These are phyloP conservation scores for Apiotrichum sp. DNA, from an alignment of 1,284 basidiomycete species.

Conservation along the genomic window DNA sequence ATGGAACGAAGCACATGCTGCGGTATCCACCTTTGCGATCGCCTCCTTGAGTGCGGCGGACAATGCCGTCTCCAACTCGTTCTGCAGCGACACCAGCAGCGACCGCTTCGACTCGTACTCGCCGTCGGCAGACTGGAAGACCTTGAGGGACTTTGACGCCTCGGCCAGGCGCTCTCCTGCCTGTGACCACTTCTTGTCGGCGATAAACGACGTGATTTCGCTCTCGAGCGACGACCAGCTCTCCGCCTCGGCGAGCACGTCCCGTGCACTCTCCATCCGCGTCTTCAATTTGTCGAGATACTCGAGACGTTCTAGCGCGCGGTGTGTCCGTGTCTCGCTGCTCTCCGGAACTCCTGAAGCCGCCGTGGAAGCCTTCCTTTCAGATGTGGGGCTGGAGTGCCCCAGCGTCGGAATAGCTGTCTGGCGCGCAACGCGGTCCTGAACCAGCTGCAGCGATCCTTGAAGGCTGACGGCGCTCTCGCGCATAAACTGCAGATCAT, in stretches of 20 bases:
- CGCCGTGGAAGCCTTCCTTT: no score
- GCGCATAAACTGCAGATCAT: slow-evolving; percentile 91
- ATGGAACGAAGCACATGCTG: slow-evolving; percentile 54
- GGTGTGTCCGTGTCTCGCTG: slow-evolving; percentile 31
- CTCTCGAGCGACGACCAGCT: slow-evolving; percentile 89
- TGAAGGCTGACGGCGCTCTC: slow-evolving; percentile 76
- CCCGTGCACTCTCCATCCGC: slow-evolving; percentile 76
- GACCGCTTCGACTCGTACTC: slow-evolving; percentile 78
- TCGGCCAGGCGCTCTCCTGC: slow-evolving; percentile 83
- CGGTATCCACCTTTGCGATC: slow-evolving; percentile 65
- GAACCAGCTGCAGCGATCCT: slow-evolving; percentile 57
- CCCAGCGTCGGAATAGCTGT: neutral
- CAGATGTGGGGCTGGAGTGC: neutral
- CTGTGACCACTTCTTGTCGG: slow-evolving; percentile 61
- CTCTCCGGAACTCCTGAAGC: no score
- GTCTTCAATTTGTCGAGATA: slow-evolving; percentile 73
- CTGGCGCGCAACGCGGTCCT: slow-evolving; percentile 48
- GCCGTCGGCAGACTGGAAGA: slow-evolving; percentile 74
- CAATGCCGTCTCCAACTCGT: slow-evolving; percentile 82
- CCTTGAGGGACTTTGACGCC: slow-evolving; percentile 75
- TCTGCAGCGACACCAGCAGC: slow-evolving; percentile 81
- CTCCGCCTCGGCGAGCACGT: slow-evolving; percentile 82
- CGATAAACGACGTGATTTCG: slow-evolving; percentile 74
- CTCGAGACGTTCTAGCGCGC: slow-evolving; percentile 61
- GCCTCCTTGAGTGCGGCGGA: slow-evolving; percentile 78